Conservation (phyloP, 176 grass and related monocot species). For the Rhipidocladum racemiflorum region DNA sequence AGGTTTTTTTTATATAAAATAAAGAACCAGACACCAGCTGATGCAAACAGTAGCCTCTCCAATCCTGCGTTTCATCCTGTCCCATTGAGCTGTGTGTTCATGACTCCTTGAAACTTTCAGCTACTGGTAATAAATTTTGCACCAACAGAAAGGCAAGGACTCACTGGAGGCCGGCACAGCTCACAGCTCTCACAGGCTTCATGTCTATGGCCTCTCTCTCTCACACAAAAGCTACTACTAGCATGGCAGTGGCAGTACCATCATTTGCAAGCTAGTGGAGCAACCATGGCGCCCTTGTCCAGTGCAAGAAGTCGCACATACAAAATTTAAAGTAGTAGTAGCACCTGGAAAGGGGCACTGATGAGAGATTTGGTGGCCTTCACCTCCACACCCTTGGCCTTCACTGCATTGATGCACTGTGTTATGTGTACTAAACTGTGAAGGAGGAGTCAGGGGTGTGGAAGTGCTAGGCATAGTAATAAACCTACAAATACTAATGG, state of each 20-base stretch:
- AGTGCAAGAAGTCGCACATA: neutral
- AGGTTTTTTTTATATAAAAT: neutral
- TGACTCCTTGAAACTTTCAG: constrained; percentile 39
- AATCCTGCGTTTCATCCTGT: neutral
- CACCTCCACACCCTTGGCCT: neutral
- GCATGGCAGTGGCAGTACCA: neutral
- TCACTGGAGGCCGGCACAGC: neutral
- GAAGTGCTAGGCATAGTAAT: neutral
- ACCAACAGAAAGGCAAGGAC: constrained; percentile 5
- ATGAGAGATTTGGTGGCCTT: neutral
- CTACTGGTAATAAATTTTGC: constrained; percentile 30
- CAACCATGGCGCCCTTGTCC: neutral
- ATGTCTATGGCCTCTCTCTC: neutral
- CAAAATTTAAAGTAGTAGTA: neutral
- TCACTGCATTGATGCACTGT: neutral
- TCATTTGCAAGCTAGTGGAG: neutral
- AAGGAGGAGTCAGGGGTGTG: neutral
- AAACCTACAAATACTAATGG: neutral
- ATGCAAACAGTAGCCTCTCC: neutral
- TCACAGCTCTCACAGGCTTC: constrained; percentile 40
- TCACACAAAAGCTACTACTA: neutral
- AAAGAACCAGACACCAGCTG: neutral
- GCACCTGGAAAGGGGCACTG: neutral
- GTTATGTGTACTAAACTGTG: neutral
- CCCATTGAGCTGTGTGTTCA: constrained; percentile 31